Conservation (phyloP, 2,329 filamentous ascomycete genomes). For the Mycosphaerella sp. region DNA sequence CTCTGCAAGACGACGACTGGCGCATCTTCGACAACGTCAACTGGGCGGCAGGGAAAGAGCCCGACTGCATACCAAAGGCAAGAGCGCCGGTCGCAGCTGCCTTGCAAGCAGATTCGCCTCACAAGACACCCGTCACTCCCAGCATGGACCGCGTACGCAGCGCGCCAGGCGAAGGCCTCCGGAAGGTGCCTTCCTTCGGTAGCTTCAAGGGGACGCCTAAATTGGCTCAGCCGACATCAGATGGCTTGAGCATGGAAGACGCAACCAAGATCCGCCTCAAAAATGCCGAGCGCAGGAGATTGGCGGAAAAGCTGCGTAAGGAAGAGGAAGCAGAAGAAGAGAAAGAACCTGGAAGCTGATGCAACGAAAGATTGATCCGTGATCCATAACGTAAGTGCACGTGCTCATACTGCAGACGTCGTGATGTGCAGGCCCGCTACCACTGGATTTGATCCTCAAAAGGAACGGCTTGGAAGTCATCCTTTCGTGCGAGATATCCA, state of each 20-base stretch:
- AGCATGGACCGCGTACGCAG: background rate
- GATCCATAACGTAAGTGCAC: background rate
- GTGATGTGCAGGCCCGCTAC: no score
- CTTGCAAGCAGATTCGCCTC: background rate
- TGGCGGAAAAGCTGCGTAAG: constrained; percentile 41
- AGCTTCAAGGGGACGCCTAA: constrained; percentile 35
- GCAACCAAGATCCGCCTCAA: constrained; percentile 43
- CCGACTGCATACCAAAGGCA: constrained; percentile 38
- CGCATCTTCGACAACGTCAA: constrained; percentile 48
- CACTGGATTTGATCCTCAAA: no score
- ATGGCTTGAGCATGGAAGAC: constrained; percentile 35
- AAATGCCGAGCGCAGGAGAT: constrained; percentile 39
- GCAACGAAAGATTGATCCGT: background rate
- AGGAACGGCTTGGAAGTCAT: no score
- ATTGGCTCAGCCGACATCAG: constrained; percentile 2
- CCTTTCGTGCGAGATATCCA: background rate
- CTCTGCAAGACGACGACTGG: constrained; percentile 37
- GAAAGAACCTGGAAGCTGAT: no score
- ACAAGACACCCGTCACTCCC: background rate
- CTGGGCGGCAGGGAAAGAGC: constrained; percentile 51
- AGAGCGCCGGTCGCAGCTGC: background rate
- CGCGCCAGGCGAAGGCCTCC: background rate
- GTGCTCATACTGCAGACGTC: no score
- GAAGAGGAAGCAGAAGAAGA: constrained; percentile 31
- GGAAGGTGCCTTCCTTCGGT: constrained; percentile 40